Conservation (phyloP, 129 eudicot species). For the Artemisia annua region DNA sequence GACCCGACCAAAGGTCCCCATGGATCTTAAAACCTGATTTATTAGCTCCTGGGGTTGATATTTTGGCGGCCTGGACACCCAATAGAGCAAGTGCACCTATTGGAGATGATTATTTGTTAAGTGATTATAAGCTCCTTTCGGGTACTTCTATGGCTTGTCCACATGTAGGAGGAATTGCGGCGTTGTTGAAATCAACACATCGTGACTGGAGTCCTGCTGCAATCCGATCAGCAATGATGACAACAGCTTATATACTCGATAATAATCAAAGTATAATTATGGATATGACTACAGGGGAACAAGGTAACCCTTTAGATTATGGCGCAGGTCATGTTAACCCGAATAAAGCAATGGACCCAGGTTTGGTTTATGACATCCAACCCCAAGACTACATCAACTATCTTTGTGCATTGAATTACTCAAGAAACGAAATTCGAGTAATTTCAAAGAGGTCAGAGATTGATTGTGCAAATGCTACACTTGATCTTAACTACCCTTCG, state of each 20-base stretch:
- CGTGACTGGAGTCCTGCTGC: slow-evolving; percentile 49
- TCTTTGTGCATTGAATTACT: slow-evolving; percentile 27
- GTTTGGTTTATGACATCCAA: slow-evolving; percentile 21
- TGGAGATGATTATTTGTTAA: slow-evolving; percentile 31
- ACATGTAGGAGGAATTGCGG: slow-evolving; percentile 35
- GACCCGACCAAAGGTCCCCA: no score
- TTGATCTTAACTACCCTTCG: slow-evolving; percentile 33
- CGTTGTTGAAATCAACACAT: slow-evolving; percentile 36
- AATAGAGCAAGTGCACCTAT: slow-evolving; percentile 34
- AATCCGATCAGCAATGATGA: slow-evolving; percentile 47
- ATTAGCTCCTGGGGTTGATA: slow-evolving; percentile 42
- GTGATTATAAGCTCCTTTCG: slow-evolving; percentile 19
- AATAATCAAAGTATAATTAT: slow-evolving; percentile 19
- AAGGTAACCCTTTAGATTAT: slow-evolving; percentile 23
- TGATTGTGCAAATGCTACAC: slow-evolving; percentile 19
- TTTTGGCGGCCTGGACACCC: slow-evolving; percentile 55
- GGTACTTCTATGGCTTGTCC: slow-evolving; percentile 41
- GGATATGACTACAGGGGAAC: slow-evolving; percentile 11
- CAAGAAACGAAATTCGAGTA: slow-evolving; percentile 17
- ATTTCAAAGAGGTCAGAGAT: slow-evolving; percentile 19
- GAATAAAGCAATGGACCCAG: slow-evolving; percentile 29
- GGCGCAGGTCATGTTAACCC: slow-evolving; percentile 34
- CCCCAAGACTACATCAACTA: slow-evolving; percentile 23
- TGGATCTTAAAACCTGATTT: slow-evolving; percentile 1
- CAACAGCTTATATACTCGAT: slow-evolving; percentile 31